A percentile compares a stretch with the other conserved stretches of the same genome.
phyloP scores from a whole-genome alignment of 345 rosid species.

The Durio zibethinus region DNA sequence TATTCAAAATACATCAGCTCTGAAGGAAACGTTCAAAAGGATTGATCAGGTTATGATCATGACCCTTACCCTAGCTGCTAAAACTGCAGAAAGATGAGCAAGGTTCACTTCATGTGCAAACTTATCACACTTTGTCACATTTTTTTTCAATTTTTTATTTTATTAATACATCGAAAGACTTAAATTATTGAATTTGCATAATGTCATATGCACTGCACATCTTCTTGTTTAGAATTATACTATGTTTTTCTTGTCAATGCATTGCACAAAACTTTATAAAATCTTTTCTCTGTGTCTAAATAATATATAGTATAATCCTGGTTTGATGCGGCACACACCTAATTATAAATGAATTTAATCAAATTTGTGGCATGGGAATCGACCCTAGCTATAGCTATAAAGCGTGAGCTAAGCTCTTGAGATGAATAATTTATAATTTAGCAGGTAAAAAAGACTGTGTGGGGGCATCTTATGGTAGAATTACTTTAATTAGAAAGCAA shows the following conservation, averaged over 20 bases:
- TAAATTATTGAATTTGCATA: neutral
- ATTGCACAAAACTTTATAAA: neutral
- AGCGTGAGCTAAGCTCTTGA: constrained; percentile 27
- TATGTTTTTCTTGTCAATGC: neutral
- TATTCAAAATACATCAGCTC: neutral
- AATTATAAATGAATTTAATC: neutral
- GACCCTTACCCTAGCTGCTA: neutral
- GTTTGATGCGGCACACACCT: constrained; percentile 1
- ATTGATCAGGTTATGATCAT: neutral
- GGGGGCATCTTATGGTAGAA: constrained; percentile 36
- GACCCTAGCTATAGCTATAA: constrained; percentile 32
- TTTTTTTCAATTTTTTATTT: neutral
- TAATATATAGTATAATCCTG: neutral
- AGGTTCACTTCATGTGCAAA: constrained; percentile 4
- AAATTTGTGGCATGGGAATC: constrained; percentile 25
- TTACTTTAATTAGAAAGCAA: constrained; percentile 30
- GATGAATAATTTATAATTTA: constrained; percentile 21
- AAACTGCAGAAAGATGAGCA: neutral
- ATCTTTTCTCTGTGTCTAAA: neutral
- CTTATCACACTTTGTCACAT: neutral
- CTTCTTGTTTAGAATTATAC: neutral
- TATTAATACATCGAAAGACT: neutral
- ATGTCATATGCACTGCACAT: neutral
- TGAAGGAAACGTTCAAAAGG: neutral
- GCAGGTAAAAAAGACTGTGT: constrained; percentile 18